These are phyloP conservation scores for Sclerotinia borealis DNA, from an alignment of 2,329 filamentous ascomycete species.

Conservation along the genomic window DNA sequence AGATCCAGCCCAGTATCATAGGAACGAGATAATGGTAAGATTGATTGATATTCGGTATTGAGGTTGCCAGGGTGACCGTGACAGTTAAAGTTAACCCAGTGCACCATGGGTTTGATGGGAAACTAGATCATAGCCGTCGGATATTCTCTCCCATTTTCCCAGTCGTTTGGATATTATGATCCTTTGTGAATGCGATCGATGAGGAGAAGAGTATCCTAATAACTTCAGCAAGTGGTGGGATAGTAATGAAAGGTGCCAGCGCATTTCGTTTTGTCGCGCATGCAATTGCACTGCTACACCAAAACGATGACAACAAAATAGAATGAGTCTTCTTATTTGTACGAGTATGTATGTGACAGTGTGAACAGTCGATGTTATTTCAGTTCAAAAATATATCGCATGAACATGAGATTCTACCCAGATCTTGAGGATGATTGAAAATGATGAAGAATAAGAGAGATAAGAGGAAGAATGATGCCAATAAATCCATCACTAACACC, in stretches of 20 bases:
- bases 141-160: not conserved
- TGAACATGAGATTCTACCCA: not conserved
- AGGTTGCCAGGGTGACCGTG: not conserved
- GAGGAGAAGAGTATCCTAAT: not conserved
- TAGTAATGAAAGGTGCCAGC: conserved; percentile 1
- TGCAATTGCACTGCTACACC: not conserved
- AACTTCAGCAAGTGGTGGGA: not conserved
- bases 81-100: not conserved
- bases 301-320: not conserved
- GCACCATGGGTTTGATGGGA: not conserved
- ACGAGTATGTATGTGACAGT: not conserved
- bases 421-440: not conserved
- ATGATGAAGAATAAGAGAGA: conserved; percentile 1
- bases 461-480: not conserved
- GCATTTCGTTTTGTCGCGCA: not conserved
- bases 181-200: not conserved
- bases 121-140: not conserved
- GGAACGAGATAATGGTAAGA: not conserved
- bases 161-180: not conserved
- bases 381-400: too few species aligned
- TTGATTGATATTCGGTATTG: not conserved
- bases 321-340: not conserved
- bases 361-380: not conserved
- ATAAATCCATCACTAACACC: not conserved
- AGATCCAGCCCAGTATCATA: not conserved